Conservation (phyloP, 108 stramenopile species). For the Bacterosira constricta region DNA sequence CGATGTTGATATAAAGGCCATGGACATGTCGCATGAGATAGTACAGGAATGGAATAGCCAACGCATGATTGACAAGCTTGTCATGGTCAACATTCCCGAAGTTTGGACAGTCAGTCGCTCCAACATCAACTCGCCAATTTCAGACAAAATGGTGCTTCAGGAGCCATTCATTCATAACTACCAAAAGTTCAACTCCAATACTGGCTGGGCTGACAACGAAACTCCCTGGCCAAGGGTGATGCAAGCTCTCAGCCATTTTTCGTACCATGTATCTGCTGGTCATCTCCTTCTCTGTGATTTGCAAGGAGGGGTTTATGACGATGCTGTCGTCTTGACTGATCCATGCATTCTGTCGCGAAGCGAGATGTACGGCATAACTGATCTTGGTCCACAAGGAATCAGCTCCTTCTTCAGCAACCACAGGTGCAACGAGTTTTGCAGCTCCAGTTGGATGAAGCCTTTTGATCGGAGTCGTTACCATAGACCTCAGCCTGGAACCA, state of each 20-base stretch:
- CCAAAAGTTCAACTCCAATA: slow-evolving; percentile 64
- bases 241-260: slow-evolving; percentile 58
- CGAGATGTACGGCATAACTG: slow-evolving; percentile 42
- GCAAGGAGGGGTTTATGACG: slow-evolving; percentile 52
- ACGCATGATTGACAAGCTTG: slow-evolving; percentile 33
- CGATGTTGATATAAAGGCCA: slow-evolving; percentile 32
- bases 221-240: slow-evolving; percentile 46
- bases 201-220: slow-evolving; percentile 44
- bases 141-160: slow-evolving; percentile 37
- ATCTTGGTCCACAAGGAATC: slow-evolving; percentile 49
- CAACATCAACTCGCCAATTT: too few relatives aligned
- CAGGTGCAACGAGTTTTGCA: slow-evolving; percentile 55
- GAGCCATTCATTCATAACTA: slow-evolving; percentile 55
- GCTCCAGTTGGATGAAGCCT: slow-evolving; percentile 39
- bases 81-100: slow-evolving; percentile 45
- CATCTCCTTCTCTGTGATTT: slow-evolving; percentile 56
- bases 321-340: slow-evolving; percentile 43
- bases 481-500: slow-evolving; percentile 13
- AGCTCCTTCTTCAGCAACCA: slow-evolving; percentile 49
- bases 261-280: slow-evolving; percentile 54
- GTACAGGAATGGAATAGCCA: slow-evolving; percentile 46
- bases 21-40: slow-evolving; percentile 26
- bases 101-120: slow-evolving; percentile 37
- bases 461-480: slow-evolving; percentile 14
- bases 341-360: slow-evolving; percentile 50